Conservation (phyloP, 306 rosid species). For the Prunus salicina region DNA sequence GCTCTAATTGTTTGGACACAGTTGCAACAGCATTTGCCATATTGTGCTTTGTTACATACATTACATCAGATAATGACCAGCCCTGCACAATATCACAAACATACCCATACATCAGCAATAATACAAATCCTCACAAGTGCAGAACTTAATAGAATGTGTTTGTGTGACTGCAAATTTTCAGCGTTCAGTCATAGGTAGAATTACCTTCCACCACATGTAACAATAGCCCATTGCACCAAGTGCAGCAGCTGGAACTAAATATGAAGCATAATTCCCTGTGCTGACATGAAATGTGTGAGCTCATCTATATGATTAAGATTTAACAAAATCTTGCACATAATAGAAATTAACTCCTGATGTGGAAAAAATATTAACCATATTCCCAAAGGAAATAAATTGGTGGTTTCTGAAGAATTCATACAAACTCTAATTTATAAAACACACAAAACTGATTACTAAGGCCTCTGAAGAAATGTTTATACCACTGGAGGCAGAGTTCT, state of each 20-base stretch:
- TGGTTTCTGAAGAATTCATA: background rate
- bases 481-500: constrained; percentile 51
- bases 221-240: constrained; percentile 81
- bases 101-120: constrained; percentile 15
- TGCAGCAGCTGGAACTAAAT: constrained; percentile 73
- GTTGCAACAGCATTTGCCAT: constrained; percentile 67
- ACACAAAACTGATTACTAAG: background rate
- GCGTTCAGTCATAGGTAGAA: background rate
- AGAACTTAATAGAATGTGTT: constrained; percentile 4
- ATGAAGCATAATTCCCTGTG: constrained; percentile 62
- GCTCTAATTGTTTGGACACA: constrained; percentile 71
- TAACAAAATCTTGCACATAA: too few relatives aligned
- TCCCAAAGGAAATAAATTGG: background rate
- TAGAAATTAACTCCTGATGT: background rate
- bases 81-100: constrained; percentile 38
- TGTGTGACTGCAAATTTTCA: background rate
- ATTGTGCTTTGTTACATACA: constrained; percentile 80
- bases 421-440: background rate
- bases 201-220: constrained; percentile 84
- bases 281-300: constrained; percentile 24
- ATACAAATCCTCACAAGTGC: constrained; percentile 4
- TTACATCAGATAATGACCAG: constrained; percentile 72
- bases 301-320: background rate
- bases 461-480: constrained; percentile 15
- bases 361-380: background rate